Evolutionary conservation across 371 early-diverging fungal species (phyloP).

Genomic region (Fennellomyces sp.): DNA sequence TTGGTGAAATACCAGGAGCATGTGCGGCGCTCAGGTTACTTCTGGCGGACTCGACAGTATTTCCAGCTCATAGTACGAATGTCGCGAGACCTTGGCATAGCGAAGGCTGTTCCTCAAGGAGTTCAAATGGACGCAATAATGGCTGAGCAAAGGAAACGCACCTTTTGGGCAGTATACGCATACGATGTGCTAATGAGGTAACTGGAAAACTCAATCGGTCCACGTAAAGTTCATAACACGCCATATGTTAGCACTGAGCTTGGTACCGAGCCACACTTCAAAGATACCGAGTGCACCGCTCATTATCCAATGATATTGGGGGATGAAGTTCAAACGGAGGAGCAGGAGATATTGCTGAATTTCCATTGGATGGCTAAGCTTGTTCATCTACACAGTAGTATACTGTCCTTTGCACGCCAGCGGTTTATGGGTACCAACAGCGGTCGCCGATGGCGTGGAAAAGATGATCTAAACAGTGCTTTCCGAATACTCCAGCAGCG

Average conservation of each 20-base stretch:
- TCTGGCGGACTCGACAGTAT: slow-evolving; percentile 37
- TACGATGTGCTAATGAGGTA: slow-evolving; percentile 46
- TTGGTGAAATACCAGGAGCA: slow-evolving; percentile 73
- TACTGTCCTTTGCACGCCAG: slow-evolving; percentile 34
- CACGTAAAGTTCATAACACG: background rate
- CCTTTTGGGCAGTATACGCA: slow-evolving; percentile 45
- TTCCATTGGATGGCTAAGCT: slow-evolving; percentile 42
- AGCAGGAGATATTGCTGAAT: slow-evolving; percentile 35
- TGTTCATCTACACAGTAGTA: slow-evolving; percentile 31
- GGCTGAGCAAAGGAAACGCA: slow-evolving; percentile 35
- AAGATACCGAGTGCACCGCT: slow-evolving; percentile 29
- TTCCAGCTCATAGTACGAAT: slow-evolving; percentile 68
- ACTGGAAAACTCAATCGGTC: background rate
- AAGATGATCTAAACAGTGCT: background rate
- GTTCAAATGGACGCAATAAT: slow-evolving; percentile 22
- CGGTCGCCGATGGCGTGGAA: background rate
- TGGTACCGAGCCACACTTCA: slow-evolving; percentile 35
- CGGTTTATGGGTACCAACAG: slow-evolving; percentile 13
- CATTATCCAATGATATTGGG: slow-evolving; percentile 39
- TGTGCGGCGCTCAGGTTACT: slow-evolving; percentile 36
- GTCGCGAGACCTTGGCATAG: slow-evolving; percentile 71
- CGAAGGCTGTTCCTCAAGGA: slow-evolving; percentile 38
- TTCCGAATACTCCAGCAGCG: slow-evolving; percentile 14
- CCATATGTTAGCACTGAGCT: slow-evolving; percentile 35
- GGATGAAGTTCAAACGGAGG: slow-evolving; percentile 38